A percentile compares a stretch with the other conserved stretches of the same genome.
phyloP scores from a whole-genome alignment of 169 alveolate genomes.

The Plasmodium gallinaceum region DNA sequence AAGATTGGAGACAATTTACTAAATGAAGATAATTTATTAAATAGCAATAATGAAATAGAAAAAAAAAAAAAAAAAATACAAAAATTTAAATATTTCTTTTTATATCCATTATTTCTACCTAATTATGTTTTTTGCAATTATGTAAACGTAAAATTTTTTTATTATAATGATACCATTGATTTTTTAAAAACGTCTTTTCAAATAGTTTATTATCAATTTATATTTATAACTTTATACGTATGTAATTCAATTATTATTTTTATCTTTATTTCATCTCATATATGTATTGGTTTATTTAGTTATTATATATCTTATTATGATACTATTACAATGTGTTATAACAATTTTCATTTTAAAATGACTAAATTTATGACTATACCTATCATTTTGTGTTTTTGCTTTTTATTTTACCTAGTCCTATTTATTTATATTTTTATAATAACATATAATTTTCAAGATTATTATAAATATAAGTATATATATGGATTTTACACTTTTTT shows the following conservation, averaged over 20 bases:
- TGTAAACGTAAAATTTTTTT: slow-evolving; percentile 35
- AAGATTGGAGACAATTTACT: background rate
- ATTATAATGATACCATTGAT: slow-evolving; percentile 19
- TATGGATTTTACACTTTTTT: slow-evolving; percentile 75
- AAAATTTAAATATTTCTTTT: background rate
- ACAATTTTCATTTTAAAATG: slow-evolving; percentile 11
- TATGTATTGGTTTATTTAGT: slow-evolving; percentile 66
- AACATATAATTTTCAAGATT: background rate
- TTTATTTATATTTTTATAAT: slow-evolving; percentile 31
- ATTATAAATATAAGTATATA: slow-evolving; percentile 36
- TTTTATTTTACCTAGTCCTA: slow-evolving; percentile 26
- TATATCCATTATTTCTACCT: slow-evolving; percentile 39
- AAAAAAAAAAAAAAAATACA: background rate
- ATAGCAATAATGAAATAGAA: background rate
- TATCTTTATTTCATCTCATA: slow-evolving; percentile 64
- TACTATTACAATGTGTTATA: slow-evolving; percentile 35
- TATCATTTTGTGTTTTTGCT: slow-evolving; percentile 19
- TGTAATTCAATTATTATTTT: slow-evolving; percentile 43
- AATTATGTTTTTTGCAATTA: slow-evolving; percentile 34
- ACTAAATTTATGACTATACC: slow-evolving; percentile 33
- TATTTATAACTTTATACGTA: slow-evolving; percentile 27
- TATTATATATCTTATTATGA: slow-evolving; percentile 61
- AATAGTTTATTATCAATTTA: slow-evolving; percentile 70
- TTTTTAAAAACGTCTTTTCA: slow-evolving; percentile 51
- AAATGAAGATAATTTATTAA: background rate